A percentile compares a stretch with the other conserved stretches of the same genome.
phyloP scores from a whole-genome alignment of 352 stramenopile genomes.

The Peronospora farinosa region DNA sequence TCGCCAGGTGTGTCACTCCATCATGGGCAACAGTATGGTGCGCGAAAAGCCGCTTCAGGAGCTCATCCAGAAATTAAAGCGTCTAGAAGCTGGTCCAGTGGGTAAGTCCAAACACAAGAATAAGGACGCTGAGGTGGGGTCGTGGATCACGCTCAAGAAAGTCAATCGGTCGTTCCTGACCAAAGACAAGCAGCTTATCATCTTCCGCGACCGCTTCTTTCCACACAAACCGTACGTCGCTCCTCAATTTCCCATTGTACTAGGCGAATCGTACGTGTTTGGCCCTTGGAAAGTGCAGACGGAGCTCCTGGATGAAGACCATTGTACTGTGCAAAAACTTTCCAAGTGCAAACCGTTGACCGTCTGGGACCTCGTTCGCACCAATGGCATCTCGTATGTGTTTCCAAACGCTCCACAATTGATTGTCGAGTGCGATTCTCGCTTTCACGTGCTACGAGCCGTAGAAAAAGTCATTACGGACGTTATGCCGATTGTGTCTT shows the following conservation, averaged over 20 bases:
- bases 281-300: conserved; percentile 50
- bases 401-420: conserved; percentile 51
- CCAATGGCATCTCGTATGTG: conserved; percentile 49
- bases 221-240: conserved; percentile 24
- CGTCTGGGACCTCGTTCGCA: conserved; percentile 52
- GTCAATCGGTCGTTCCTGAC: conserved; percentile 73
- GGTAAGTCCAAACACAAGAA: conserved; percentile 36
- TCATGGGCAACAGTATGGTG: conserved; percentile 82
- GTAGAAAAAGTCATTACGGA: conserved; percentile 74
- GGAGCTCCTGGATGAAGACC: conserved; percentile 24
- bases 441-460: conserved; percentile 43
- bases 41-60: conserved; percentile 77
- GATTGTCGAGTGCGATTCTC: conserved; percentile 52
- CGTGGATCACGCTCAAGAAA: conserved; percentile 85
- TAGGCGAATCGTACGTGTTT: conserved; percentile 42
- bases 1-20: conserved; percentile 64
- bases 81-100: conserved; percentile 25
- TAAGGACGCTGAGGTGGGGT: conserved; percentile 37
- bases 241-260: conserved; percentile 16
- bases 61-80: conserved; percentile 63
- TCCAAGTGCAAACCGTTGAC: conserved; percentile 31
- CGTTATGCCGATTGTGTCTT: conserved; percentile 57
- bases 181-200: conserved; percentile 50
- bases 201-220: conserved; percentile 80
- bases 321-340: conserved; percentile 26